Base-by-base conservation (phyloP, 2,329 filamentous ascomycete species). In the Colletotrichum aenigma region DNA sequence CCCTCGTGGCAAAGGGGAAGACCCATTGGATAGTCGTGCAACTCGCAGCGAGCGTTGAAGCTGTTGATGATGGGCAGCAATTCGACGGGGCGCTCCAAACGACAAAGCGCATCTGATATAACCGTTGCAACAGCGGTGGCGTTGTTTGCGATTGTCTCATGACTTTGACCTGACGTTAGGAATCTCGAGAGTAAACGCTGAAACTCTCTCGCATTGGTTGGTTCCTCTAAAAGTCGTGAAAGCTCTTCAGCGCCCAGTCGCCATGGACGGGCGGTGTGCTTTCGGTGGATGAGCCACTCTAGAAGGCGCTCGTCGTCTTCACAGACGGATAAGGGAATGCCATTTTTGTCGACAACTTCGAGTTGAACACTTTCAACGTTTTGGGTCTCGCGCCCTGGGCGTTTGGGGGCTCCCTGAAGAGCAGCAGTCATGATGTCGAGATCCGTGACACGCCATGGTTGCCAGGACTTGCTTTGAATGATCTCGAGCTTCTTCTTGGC, bases 361-460 rank as follows among this genome's bases (percentile, higher is more conserved):
- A 61, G 38, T 18, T 74, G 56, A 66, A 52, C 6, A 38, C n/a
- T 21, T n/a, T 56, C 13, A 32, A 12, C 10, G 6, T 10, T 10
- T 60, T 32, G 13, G 15, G 38, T 8, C 7, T 16, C 6, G 73
- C 30, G 18, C 28, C 26, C 66, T 15, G 68, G 18, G 43, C 21
- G 70, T 56, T 56, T 16, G 16, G 36, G 66, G 7, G 34, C 32
- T 4, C 71, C 77, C 28, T 77, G 52, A 10, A 89, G 80, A 16
- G 86, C 84, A 18, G 81, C 81, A 12, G 84, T 85, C 68, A 89
- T 79, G 26, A 90, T 76, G 77, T 90, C 88, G 62, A 85, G 79
- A 62, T 85, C 81, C n/a, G 80, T 82, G 48, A 89, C 82, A 43
- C 83, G 83, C 86, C 85, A 87, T 26, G 82, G 70, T 12, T 66